Base-by-base conservation (phyloP, 352 stramenopile genomes). In the Pythium periplocum region DNA sequence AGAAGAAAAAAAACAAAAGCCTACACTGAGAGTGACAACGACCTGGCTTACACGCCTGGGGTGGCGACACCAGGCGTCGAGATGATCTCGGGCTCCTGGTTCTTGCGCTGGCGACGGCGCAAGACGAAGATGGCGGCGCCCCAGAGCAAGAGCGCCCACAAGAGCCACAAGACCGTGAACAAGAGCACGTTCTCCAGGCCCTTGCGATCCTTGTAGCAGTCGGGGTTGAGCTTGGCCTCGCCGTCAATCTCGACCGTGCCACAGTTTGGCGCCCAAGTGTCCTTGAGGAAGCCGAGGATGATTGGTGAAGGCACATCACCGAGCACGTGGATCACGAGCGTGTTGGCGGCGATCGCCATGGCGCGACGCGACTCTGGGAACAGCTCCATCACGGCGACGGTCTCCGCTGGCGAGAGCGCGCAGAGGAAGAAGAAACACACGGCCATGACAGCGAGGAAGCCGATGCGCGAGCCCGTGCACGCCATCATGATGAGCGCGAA, bases 241-340 rank as follows among this genome's bases (percentile, higher is more conserved):
- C 72, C 78, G 63, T 83, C 67, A 11, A 79, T 76, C 49, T 83
- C 78, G 40, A 92, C 61, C 3, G 76, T 89, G 46, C 76, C 79
- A 51, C 92, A 98, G 40, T 73, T 66, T 6, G 95, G 94, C n/a
- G 94, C 92, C 66, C 95, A 87, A 32, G 69, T 56, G 61, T 98
- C 96, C 70, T 98, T 98, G 51, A 98, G 75, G 55, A 65, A 75
- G 9, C 96, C 96, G 33, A 98, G 67, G 43, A 98, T 75, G 43
- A 98, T 88, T 2, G 95, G 95, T 11, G 87, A 90, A 30, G 95
- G 94, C 9, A 98, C 95, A 68, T 98, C 95, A 5, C 95, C 95
- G 8, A 98, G 68, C 7, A 83, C 69, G 71, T 98, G 95, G 50
- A 97, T 95, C 35, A 96, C 59, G 6, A 98, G 64, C 43, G 83